These are phyloP conservation scores for Pseudogymnoascus sp. DNA, from an alignment of 2,329 filamentous ascomycete species.

Conservation along the genomic window DNA sequence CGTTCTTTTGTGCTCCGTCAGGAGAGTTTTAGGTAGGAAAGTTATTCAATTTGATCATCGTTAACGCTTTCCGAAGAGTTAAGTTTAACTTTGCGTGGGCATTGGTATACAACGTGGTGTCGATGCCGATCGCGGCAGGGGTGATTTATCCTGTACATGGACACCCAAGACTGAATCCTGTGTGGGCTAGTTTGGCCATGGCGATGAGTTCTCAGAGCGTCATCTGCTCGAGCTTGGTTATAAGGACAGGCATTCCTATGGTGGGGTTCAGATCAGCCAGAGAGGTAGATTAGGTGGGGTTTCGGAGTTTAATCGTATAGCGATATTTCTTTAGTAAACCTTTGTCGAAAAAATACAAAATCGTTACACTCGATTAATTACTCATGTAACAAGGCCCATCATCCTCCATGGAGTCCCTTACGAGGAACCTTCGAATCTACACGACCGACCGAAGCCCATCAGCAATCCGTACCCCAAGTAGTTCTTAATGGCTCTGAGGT, in stretches of 20 bases:
- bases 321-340: too few species aligned
- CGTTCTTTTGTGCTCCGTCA: not conserved
- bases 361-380: too few species aligned
- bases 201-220: slow-evolving; percentile 86
- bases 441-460: too few species aligned
- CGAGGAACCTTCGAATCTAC: too few species aligned
- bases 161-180: slow-evolving; percentile 59
- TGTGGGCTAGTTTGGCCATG: slow-evolving; percentile 89
- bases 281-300: too few species aligned
- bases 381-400: too few species aligned
- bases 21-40: not conserved
- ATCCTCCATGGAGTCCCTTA: too few species aligned
- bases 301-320: too few species aligned
- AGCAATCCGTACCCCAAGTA: too few species aligned
- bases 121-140: slow-evolving; percentile 58
- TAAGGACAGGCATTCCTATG: slow-evolving; percentile 44
- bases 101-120: slow-evolving; percentile 53
- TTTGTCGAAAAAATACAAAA: too few species aligned
- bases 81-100: slow-evolving; percentile 64
- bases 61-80: slow-evolving; percentile 50
- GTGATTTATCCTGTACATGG: slow-evolving; percentile 48
- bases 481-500: too few species aligned
- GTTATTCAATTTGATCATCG: not conserved
- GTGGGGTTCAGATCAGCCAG: slow-evolving; percentile 32
- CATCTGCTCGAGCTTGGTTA: slow-evolving; percentile 42